Base-by-base conservation (phyloP, 2,329 filamentous ascomycete species). In the Trichoderma koningii region DNA sequence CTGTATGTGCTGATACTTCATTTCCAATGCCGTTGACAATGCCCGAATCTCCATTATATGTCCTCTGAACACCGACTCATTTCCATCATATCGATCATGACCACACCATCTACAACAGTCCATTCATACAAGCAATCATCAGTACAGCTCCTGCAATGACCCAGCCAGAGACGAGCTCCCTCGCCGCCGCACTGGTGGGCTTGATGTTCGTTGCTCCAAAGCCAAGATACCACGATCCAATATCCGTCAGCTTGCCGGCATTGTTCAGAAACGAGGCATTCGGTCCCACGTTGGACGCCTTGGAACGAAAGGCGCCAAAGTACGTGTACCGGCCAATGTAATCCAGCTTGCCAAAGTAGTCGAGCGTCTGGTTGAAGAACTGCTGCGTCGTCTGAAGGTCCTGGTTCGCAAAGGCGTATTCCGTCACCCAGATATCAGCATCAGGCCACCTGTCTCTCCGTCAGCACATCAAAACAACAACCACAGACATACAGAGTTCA, bases 171-270 rank as follows among this genome's bases (percentile, higher is more conserved):
- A 28, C 41, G 10, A 63, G 5, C 10, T 10, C 28, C 3, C 26
- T 17, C 7, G 63, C 52, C 5, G 56, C 44, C 1, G 66, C 53
- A 59, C 70, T 75, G 5, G 70, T 68, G 5, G 81, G 80, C 0
- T 74, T 70, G 2, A 83, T 74, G 1, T 81, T 82, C 1, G 81
- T 84, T 0, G 78, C 79, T 14, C 69, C 70, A 7, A 79, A 76
- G 1, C 91, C 87, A n/a, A 95, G 75, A 74, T 94, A 95, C 88
- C 88, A 90, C 2, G 84, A 83, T 0, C 91, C 91, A 68, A 94
- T 89, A 69, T 92, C 86, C 1, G 91, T 93, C 68, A 95, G 78
- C 66, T 85, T 72, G 48, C 91, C 91, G 17, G 85, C 80, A 48
- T 85, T 79, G 71, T 86, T 88, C 53, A 94, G 80, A 80, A 95